Evolutionary conservation across 192 early-diverging fungal species (phyloP).

Genomic region (Fimicolochytrium jonesii): DNA sequence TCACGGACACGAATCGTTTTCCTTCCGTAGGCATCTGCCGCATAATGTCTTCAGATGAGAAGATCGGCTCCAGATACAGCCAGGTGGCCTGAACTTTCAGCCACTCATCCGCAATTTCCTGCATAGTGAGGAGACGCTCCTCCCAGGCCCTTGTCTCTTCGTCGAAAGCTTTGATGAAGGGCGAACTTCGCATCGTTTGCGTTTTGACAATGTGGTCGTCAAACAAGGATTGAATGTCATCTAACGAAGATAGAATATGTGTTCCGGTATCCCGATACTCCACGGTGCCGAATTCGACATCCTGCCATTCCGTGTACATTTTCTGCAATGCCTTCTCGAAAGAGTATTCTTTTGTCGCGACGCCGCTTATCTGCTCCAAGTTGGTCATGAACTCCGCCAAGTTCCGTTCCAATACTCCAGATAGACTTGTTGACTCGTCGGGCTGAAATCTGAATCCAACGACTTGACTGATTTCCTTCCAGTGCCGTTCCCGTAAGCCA

Average conservation of each 20-base stretch:
- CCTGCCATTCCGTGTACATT: constrained; percentile 61
- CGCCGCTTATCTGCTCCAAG: constrained; percentile 47
- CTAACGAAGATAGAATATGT: constrained; percentile 48
- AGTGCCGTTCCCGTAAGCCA: constrained; percentile 54
- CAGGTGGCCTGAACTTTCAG: constrained; percentile 60
- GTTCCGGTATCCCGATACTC: constrained; percentile 61
- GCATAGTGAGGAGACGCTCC: constrained; percentile 46
- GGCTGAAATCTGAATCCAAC: constrained; percentile 60
- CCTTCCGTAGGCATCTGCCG: constrained; percentile 62
- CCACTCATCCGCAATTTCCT: constrained; percentile 62
- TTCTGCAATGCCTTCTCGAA: constrained; percentile 64
- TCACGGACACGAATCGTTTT: constrained; percentile 51
- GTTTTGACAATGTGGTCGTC: constrained; percentile 66
- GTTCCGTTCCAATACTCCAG: constrained; percentile 51
- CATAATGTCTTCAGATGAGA: constrained; percentile 63
- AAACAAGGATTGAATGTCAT: constrained; percentile 58
- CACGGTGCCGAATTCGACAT: constrained; percentile 47
- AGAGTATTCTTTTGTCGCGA: constrained; percentile 60
- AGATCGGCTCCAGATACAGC: constrained; percentile 61
- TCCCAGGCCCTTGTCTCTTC: constrained; percentile 54
- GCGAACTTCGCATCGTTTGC: constrained; percentile 57
- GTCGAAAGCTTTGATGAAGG: constrained; percentile 62
- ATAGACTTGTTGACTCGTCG: constrained; percentile 52
- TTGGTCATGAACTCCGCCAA: constrained; percentile 47
- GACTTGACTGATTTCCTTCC: constrained; percentile 56